These are phyloP conservation scores for Dactylellina cionopaga DNA, from an alignment of 2,329 filamentous ascomycete genomes.

Conservation along the genomic window DNA sequence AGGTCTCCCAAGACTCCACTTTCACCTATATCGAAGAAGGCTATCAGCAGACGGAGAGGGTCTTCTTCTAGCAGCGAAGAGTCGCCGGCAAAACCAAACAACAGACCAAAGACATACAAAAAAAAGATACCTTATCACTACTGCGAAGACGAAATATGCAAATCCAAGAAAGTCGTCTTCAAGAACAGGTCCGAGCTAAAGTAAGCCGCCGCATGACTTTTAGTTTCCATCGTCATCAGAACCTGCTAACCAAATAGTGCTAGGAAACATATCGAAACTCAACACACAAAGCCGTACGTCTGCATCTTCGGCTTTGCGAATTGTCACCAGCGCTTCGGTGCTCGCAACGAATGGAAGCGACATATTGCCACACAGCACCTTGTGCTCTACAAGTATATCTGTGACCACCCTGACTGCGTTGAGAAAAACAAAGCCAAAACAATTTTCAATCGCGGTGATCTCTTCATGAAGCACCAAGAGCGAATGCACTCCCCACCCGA, in stretches of 20 bases:
- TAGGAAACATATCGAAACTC: constrained; percentile 70
- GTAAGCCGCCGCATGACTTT: constrained; percentile 6
- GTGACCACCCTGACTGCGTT: constrained; percentile 65
- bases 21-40: constrained; percentile 29
- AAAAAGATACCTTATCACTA: constrained; percentile 40
- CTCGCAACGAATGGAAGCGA: constrained; percentile 96
- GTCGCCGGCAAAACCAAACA: constrained; percentile 14
- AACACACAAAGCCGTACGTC: constrained; percentile 72
- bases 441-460: constrained; percentile 85
- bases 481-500: constrained; percentile 77
- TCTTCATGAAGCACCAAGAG: constrained; percentile 86
- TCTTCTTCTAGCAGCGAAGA: constrained; percentile 40
- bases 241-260: constrained; percentile 10
- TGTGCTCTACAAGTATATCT: constrained; percentile 77
- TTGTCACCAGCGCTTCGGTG: constrained; percentile 76
- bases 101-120: constrained; percentile 46
- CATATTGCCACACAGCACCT: constrained; percentile 85
- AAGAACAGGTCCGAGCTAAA: constrained; percentile 48
- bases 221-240: neutral
- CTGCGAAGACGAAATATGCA: constrained; percentile 34
- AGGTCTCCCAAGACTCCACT: constrained; percentile 16
- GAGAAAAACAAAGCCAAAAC: constrained; percentile 61
- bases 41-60: constrained; percentile 13
- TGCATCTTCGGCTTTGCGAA: constrained; percentile 84
- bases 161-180: constrained; percentile 1